These are phyloP conservation scores for Trametes hirsuta DNA, from an alignment of 1,284 basidiomycete species.

Conservation along the genomic window DNA sequence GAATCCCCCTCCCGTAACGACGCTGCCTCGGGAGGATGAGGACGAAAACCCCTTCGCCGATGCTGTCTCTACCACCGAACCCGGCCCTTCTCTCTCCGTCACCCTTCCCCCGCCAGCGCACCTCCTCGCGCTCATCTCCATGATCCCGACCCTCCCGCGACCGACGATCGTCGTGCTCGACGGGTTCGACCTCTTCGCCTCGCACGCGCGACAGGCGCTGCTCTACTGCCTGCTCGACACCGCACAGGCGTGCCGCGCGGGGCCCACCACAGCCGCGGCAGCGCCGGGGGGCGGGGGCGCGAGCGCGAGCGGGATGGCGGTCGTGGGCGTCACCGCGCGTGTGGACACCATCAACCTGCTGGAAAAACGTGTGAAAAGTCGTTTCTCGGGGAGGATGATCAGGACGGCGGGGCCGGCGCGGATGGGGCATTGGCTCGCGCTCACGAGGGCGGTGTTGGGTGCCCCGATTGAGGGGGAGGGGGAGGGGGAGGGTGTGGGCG, in stretches of 20 bases:
- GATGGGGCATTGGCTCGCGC: conserved; percentile 54
- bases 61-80: conserved; percentile 13
- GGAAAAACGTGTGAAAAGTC: conserved; percentile 94
- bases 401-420: conserved; percentile 66
- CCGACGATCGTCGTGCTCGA: conserved; percentile 86
- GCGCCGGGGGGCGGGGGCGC: not conserved
- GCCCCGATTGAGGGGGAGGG: conserved; percentile 33
- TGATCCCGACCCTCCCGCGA: conserved; percentile 75
- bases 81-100: conserved; percentile 18
- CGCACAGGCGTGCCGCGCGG: conserved; percentile 68
- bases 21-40: conserved; percentile 35
- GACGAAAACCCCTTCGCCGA: conserved; percentile 46
- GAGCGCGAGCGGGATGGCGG: conserved; percentile 68
- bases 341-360: conserved; percentile 88
- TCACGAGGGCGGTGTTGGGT: conserved; percentile 49
- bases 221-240: conserved; percentile 90
- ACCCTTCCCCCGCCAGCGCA: conserved; percentile 73
- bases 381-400: conserved; percentile 90
- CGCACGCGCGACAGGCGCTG: conserved; percentile 85
- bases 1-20: conserved; percentile 2
- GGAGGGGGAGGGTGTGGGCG: conserved; percentile 45
- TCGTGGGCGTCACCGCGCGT: conserved; percentile 83
- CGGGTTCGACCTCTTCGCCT: conserved; percentile 89
- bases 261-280: conserved; percentile 46
- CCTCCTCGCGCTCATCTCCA: conserved; percentile 78